Evolutionary conservation across 140 eudicot species (phyloP), one percentile per base, ranked within the genome.

Genomic region (Artemisia princeps): DNA sequence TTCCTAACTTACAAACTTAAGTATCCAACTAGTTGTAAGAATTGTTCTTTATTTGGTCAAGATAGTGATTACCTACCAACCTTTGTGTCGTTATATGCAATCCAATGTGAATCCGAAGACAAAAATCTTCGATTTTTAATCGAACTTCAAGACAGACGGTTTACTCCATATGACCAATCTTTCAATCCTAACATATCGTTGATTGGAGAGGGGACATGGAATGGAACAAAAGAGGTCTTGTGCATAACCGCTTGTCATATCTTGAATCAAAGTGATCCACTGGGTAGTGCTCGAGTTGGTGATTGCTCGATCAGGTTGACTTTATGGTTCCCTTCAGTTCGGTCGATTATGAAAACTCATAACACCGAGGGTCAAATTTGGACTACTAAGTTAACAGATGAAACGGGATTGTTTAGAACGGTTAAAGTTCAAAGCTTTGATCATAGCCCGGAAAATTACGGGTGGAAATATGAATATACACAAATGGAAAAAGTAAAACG

Each of bases 141-240:
- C 1, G 61, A 59, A 24, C 79, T 84, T 71, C 71, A 55, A 56
- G 76, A 77, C 22, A 42, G 30, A 13, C 74, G 80, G 57, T 74
- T 49, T 62, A 60, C 49, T 16, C 64, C 26, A 14, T 54, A 56
- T 53, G 3, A 33, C 51, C 57, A 74, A 30, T 33, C 68, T 30
- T 77, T 84, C 68, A 68, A 63, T 53, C 78, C 78, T 0, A 30
- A 52, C 17, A 64, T 78, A 46, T 55, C 81, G 1, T 70, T 83
- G 51, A 63, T 83, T 26, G 95, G 85, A 19, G 90, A 86, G 69
- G 95, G 85, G 48, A 70, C 80, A 20, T 87, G 95, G 92, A 84
- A 79, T 53, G 79, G 55, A 13, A 73, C 64, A 74, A 70, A 49
- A 49, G 78, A 79, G 13, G 76, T 60, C 63, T 4, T 84, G 65